Evolutionary conservation across 2,329 filamentous ascomycete species (phyloP).

Genomic region (Exutisphaerella laricina): DNA sequence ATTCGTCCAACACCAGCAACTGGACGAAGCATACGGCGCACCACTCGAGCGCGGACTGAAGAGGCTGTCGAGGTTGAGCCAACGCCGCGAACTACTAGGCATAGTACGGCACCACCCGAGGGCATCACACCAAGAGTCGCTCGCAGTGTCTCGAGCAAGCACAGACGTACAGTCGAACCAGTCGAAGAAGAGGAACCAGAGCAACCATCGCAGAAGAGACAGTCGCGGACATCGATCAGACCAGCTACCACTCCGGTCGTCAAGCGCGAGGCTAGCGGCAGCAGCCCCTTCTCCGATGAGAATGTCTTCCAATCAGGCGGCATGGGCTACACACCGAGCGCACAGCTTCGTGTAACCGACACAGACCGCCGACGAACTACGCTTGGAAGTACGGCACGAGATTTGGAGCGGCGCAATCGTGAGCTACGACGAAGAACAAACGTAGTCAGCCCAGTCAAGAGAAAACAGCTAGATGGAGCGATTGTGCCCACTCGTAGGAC

Average conservation of each 20-base stretch:
- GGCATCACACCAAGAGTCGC: slow-evolving; percentile 25
- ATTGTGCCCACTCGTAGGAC: slow-evolving; percentile 52
- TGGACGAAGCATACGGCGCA: slow-evolving; percentile 27
- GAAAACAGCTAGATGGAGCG: slow-evolving; percentile 49
- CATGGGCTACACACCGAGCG: slow-evolving; percentile 22
- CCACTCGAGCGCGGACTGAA: slow-evolving; percentile 35
- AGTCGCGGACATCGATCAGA: slow-evolving; percentile 12
- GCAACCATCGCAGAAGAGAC: slow-evolving; percentile 28
- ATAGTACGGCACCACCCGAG: slow-evolving; percentile 33
- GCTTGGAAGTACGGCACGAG: slow-evolving; percentile 36
- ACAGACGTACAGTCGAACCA: slow-evolving; percentile 37
- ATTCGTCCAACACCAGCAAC: slow-evolving; percentile 39
- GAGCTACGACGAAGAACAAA: slow-evolving; percentile 40
- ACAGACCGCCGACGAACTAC: slow-evolving; percentile 54
- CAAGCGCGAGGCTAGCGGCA: slow-evolving; percentile 34
- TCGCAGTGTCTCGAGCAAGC: slow-evolving; percentile 38
- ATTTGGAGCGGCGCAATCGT: slow-evolving; percentile 39
- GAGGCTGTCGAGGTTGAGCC: slow-evolving; percentile 32
- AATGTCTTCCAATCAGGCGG: slow-evolving; percentile 72
- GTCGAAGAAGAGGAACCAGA: slow-evolving; percentile 36
- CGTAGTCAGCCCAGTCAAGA: slow-evolving; percentile 39
- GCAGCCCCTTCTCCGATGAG: slow-evolving; percentile 74
- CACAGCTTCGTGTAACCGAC: slow-evolving; percentile 51
- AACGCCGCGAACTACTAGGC: slow-evolving; percentile 26
- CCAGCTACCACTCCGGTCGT: slow-evolving; percentile 24